Evolutionary conservation across 257 asterid species (phyloP).

Genomic region (Cruciata laevipes): DNA sequence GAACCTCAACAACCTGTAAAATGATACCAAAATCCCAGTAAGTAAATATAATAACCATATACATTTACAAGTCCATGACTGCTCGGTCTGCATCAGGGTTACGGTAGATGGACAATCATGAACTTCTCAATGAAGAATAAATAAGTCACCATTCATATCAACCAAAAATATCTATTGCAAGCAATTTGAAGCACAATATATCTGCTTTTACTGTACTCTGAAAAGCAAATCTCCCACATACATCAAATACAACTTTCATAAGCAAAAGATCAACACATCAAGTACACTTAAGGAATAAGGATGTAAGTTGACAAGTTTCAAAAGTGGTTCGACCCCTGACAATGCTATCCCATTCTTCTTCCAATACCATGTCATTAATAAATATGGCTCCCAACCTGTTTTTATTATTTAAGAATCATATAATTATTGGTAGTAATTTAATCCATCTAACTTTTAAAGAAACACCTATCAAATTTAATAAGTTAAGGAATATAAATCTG

Average conservation of each 20-base stretch:
- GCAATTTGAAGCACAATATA: too few species aligned
- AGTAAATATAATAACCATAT: neutral
- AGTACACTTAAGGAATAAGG: neutral
- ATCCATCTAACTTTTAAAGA: neutral
- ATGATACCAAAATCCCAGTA: conserved; percentile 10
- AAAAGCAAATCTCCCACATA: neutral
- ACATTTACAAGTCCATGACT: neutral
- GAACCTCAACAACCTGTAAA: conserved; percentile 67
- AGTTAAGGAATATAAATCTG: neutral
- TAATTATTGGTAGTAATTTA: neutral
- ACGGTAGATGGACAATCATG: neutral
- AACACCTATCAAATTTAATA: neutral
- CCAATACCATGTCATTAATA: neutral
- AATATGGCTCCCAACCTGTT: neutral
- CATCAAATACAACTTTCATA: neutral
- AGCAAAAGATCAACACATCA: neutral
- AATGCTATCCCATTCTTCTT: neutral
- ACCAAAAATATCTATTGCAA: neutral
- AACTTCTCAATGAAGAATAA: too few species aligned
- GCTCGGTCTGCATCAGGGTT: neutral
- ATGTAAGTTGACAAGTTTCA: neutral
- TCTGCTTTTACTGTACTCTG: neutral
- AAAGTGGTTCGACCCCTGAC: neutral
- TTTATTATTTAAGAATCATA: too few species aligned
- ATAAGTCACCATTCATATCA: neutral